A percentile compares a stretch with the other conserved stretches of the same genome.
Conservation (phyloP, 2,329 filamentous ascomycete species). For the Parastagonospora nodorum region DNA sequence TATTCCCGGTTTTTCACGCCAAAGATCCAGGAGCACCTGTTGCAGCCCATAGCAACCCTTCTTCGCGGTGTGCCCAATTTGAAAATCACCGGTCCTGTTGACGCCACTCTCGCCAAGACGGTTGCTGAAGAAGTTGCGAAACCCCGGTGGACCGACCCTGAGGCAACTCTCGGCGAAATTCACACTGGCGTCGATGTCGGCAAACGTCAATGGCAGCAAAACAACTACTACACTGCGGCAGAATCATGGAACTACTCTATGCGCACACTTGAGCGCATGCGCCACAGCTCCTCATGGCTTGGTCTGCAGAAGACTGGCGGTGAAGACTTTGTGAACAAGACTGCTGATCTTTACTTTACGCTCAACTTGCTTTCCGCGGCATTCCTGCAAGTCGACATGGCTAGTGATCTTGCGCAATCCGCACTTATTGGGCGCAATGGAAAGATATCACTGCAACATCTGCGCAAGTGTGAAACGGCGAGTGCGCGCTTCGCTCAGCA, state of each 20-base stretch:
- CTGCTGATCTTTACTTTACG: conserved; percentile 29
- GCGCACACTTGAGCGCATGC: conserved; percentile 35
- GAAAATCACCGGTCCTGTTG: conserved; percentile 22
- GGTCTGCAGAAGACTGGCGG: conserved; percentile 23
- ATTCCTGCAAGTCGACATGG: conserved; percentile 32
- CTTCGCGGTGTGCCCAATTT: conserved; percentile 27
- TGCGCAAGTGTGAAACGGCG: conserved; percentile 28
- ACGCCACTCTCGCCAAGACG: conserved; percentile 11
- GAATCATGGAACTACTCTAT: conserved; percentile 29
- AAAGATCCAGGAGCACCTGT: conserved; percentile 24
- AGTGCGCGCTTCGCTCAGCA: conserved; percentile 31
- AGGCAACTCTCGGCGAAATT: conserved; percentile 28
- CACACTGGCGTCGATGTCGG: conserved; percentile 31
- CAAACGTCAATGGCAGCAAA: conserved; percentile 35
- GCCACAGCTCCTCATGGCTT: conserved; percentile 30
- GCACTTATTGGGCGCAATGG: conserved; percentile 19
- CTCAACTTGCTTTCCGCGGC: conserved; percentile 29
- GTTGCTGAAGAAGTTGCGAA: conserved; percentile 20
- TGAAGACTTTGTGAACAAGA: conserved; percentile 29
- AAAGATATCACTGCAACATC: conserved; percentile 12
- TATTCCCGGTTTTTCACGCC: conserved; percentile 20
- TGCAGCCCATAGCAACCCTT: conserved; percentile 23
- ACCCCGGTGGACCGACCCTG: conserved; percentile 31
- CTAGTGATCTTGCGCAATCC: conserved; percentile 1
- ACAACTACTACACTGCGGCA: conserved; percentile 21